Evolutionary conservation across 208 protist species (phyloP).

Genomic region (Trypanosoma theileri): DNA sequence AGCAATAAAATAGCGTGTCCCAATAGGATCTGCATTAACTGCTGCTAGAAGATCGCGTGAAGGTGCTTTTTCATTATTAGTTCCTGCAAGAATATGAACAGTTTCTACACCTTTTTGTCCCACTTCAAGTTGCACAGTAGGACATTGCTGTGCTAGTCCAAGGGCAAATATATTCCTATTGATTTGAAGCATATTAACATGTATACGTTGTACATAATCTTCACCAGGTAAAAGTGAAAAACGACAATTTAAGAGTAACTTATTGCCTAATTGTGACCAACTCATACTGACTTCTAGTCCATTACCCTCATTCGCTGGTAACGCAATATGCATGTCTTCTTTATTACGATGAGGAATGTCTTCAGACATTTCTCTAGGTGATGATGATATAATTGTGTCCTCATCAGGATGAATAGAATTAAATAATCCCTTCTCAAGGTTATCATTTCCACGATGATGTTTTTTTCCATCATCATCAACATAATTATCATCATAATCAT

Average conservation of each 20-base stretch:
- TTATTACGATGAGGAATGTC: not conserved
- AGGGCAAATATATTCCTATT: slow-evolving; percentile 72
- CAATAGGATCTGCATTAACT: slow-evolving; percentile 49
- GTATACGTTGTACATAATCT: slow-evolving; percentile 40
- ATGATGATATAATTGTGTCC: not conserved
- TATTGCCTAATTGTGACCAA: slow-evolving; percentile 55
- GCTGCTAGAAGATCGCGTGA: slow-evolving; percentile 50
- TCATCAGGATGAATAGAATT: not conserved
- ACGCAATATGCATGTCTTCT: slow-evolving; percentile 22
- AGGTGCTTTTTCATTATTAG: slow-evolving; percentile 46
- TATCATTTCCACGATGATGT: not conserved
- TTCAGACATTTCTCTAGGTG: not conserved
- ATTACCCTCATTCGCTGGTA: slow-evolving; percentile 37
- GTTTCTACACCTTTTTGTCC: slow-evolving; percentile 34
- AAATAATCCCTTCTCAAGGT: too few species aligned
- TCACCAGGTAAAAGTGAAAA: slow-evolving; percentile 47
- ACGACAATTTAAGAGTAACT: slow-evolving; percentile 44
- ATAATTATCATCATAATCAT: slow-evolving; percentile 22
- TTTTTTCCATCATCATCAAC: not conserved
- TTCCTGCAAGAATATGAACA: slow-evolving; percentile 33
- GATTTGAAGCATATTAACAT: slow-evolving; percentile 48
- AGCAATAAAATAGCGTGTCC: slow-evolving; percentile 56
- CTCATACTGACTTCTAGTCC: slow-evolving; percentile 59
- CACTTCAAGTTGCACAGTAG: slow-evolving; percentile 32
- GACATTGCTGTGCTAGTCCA: slow-evolving; percentile 57